Conservation (phyloP, 768 basidiomycete genomes). For the Floccularia luteovirens region DNA sequence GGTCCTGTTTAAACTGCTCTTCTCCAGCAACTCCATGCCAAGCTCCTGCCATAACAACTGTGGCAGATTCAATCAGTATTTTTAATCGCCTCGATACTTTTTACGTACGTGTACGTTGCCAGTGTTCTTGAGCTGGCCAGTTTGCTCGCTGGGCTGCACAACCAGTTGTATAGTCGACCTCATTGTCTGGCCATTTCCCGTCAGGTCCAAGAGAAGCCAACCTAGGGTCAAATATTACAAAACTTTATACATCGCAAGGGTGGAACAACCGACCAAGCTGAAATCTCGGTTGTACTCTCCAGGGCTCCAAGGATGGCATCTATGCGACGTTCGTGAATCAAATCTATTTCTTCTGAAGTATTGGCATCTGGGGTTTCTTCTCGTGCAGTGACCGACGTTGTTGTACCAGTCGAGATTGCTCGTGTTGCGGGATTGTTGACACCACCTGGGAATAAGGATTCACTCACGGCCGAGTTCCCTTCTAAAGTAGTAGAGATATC, state of each 20-base stretch:
- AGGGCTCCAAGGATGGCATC: slow-evolving; percentile 32
- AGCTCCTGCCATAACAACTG: slow-evolving; percentile 47
- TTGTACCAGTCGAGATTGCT: not conserved
- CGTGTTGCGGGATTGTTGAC: too few species aligned
- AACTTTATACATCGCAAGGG: not conserved
- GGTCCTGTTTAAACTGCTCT: slow-evolving; percentile 32
- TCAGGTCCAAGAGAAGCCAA: slow-evolving; percentile 34
- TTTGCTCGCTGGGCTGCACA: slow-evolving; percentile 57
- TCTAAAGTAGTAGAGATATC: too few species aligned
- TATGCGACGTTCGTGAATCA: slow-evolving; percentile 24
- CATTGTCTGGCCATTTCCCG: slow-evolving; percentile 47
- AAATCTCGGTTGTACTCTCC: slow-evolving; percentile 22
- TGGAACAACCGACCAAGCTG: slow-evolving; percentile 25
- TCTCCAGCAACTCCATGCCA: slow-evolving; percentile 48
- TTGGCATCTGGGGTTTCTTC: slow-evolving; percentile 12
- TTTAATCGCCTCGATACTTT: not conserved
- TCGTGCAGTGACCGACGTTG: slow-evolving; percentile 4
- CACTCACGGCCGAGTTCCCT: too few species aligned
- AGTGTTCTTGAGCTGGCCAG: slow-evolving; percentile 62
- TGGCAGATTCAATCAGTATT: not conserved
- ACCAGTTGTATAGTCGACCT: slow-evolving; percentile 57
- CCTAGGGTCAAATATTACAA: slow-evolving; percentile 20
- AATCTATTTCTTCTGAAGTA: slow-evolving; percentile 10
- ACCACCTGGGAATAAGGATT: too few species aligned
- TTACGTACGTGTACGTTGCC: slow-evolving; percentile 40